A percentile compares a stretch with the other conserved stretches of the same genome.
phyloP scores from a whole-genome alignment of 345 rosid genomes.

The Tarenaya hassleriana region DNA sequence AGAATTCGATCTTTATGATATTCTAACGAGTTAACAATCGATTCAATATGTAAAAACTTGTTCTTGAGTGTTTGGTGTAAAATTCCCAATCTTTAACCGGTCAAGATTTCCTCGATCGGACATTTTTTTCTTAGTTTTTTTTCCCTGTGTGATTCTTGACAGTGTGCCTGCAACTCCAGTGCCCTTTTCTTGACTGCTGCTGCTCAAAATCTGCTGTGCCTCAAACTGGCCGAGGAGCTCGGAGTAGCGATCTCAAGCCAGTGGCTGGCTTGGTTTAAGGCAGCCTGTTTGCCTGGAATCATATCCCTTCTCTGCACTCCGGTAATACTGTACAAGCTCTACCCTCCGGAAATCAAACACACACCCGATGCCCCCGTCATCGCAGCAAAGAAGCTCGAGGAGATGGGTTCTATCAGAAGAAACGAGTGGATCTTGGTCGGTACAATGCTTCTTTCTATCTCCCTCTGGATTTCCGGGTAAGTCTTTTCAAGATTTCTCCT shows the following conservation, averaged over 20 bases:
- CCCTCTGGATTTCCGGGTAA: constrained; percentile 88
- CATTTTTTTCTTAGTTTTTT: no score
- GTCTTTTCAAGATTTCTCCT: no score
- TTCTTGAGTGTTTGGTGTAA: no score
- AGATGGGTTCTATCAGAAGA: constrained; percentile 70
- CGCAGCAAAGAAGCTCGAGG: constrained; percentile 71
- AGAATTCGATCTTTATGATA: no score
- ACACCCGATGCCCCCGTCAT: constrained; percentile 94
- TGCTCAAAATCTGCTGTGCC: constrained; percentile 87
- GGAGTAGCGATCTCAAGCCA: constrained; percentile 70
- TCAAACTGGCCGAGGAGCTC: constrained; percentile 88
- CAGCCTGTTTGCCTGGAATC: constrained; percentile 76
- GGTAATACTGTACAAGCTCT: constrained; percentile 61
- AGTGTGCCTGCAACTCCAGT: constrained; percentile 79
- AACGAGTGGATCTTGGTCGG: constrained; percentile 87
- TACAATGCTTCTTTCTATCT: constrained; percentile 85
- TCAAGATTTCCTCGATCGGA: no score
- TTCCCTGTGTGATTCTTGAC: no score
- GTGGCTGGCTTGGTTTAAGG: constrained; percentile 94
- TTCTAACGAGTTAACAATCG: no score
- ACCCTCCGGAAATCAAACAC: constrained; percentile 88
- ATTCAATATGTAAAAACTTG: no score
- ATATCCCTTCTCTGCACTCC: constrained; percentile 74
- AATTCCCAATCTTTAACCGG: no score
- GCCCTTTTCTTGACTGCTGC: constrained; percentile 93